A percentile compares a stretch with the other conserved stretches of the same genome.
Conservation (phyloP, 2,329 filamentous ascomycete genomes). For the Cladosporium sp. region DNA sequence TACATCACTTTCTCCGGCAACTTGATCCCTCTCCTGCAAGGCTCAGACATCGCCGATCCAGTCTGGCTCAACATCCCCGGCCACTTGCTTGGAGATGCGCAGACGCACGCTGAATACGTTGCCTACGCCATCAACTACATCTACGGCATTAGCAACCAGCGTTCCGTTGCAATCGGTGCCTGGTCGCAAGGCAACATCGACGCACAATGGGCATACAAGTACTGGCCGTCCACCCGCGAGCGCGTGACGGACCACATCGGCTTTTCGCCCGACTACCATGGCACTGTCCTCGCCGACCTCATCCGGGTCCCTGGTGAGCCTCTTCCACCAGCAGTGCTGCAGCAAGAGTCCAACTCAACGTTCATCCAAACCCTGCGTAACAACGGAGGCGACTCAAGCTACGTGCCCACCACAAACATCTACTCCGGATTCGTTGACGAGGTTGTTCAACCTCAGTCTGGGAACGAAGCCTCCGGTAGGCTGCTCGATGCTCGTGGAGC, state of each 20-base stretch:
- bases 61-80: slow-evolving; percentile 55
- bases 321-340: slow-evolving; percentile 39
- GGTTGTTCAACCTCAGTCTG: slow-evolving; percentile 49
- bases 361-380: slow-evolving; percentile 42
- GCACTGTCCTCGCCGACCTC: slow-evolving; percentile 39
- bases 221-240: slow-evolving; percentile 50
- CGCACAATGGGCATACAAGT: slow-evolving; percentile 56
- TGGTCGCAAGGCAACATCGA: slow-evolving; percentile 56
- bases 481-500: slow-evolving; percentile 41
- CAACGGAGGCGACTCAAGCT: slow-evolving; percentile 48
- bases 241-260: slow-evolving; percentile 49
- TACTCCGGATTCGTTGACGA: slow-evolving; percentile 49
- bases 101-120: slow-evolving; percentile 52
- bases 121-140: slow-evolving; percentile 59
- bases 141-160: slow-evolving; percentile 34
- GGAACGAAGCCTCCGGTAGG: slow-evolving; percentile 44
- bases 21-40: slow-evolving; percentile 46
- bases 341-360: slow-evolving; percentile 45
- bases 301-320: slow-evolving; percentile 24
- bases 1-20: slow-evolving; percentile 44
- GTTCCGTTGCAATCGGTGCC: slow-evolving; percentile 43
- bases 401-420: slow-evolving; percentile 53
- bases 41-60: slow-evolving; percentile 43
- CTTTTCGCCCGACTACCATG: slow-evolving; percentile 52
- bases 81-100: slow-evolving; percentile 45